Conservation (phyloP, 768 basidiomycete species). For the Boletellus emodensis region DNA sequence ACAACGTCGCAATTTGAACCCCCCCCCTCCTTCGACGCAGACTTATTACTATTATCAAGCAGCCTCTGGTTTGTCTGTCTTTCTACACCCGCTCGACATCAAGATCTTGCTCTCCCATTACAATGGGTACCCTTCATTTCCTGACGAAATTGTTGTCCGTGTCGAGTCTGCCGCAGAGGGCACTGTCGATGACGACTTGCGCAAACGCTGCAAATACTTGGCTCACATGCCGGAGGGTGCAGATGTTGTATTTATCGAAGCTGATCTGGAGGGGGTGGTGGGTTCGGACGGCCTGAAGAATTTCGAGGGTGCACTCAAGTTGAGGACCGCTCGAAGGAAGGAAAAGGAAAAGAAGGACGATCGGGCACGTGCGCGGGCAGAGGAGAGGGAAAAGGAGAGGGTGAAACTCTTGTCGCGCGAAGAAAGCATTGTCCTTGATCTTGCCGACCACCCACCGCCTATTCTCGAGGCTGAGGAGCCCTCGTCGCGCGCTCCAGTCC, state of each 20-base stretch:
- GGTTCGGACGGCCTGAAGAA: constrained; percentile 70
- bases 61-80: constrained; percentile 84
- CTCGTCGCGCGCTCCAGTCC: constrained; percentile 3
- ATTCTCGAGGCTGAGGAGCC: constrained; percentile 13
- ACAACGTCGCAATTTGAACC: constrained; percentile 77
- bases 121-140: constrained; percentile 76
- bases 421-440: constrained; percentile 9
- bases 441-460: constrained; percentile 5
- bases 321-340: constrained; percentile 66
- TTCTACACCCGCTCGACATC: constrained; percentile 94
- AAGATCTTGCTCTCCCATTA: constrained; percentile 86
- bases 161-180: constrained; percentile 75
- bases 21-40: constrained; percentile 80
- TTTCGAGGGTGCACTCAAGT: constrained; percentile 79
- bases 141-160: constrained; percentile 73
- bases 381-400: constrained; percentile 69
- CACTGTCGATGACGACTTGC: constrained; percentile 87
- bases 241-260: constrained; percentile 92
- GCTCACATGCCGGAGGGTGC: constrained; percentile 87
- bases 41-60: constrained; percentile 97
- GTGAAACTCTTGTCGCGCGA: constrained; percentile 29
- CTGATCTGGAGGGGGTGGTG: constrained; percentile 76
- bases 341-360: constrained; percentile 88
- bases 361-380: constrained; percentile 70
- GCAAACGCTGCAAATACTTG: constrained; percentile 94